These are phyloP conservation scores for Vitis riparia DNA, from an alignment of 164 flowering plant genomes.

Conservation along the genomic window DNA sequence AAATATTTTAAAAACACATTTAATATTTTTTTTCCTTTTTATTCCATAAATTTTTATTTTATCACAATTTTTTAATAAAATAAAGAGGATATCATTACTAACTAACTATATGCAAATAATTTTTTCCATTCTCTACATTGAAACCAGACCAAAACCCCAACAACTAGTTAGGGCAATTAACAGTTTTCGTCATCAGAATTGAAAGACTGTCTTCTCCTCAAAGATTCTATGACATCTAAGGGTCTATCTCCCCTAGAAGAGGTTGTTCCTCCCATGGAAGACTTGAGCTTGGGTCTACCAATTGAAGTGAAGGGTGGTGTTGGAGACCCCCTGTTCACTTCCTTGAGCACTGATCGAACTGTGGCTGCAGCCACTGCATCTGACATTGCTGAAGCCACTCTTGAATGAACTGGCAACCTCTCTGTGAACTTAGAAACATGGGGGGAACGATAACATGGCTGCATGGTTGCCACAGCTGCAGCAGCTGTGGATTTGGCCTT, in stretches of 20 bases:
- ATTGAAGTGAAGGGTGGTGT: constrained; percentile 66
- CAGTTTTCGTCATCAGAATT: constrained; percentile 67
- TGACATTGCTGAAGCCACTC: constrained; percentile 70
- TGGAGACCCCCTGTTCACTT: constrained; percentile 43
- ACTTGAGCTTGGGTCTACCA: constrained; percentile 70
- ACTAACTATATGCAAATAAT: too few relatives aligned
- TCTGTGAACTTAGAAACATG: constrained; percentile 17
- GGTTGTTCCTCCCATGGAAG: constrained; percentile 23
- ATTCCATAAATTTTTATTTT: too few relatives aligned
- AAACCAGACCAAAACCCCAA: too few relatives aligned
- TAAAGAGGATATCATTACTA: too few relatives aligned
- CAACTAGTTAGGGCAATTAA: not conserved
- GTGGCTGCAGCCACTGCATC: constrained; percentile 68
- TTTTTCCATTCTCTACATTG: too few relatives aligned
- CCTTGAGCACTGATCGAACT: constrained; percentile 73
- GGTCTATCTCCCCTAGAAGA: constrained; percentile 25
- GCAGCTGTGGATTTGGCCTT: constrained; percentile 55
- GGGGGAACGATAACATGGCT: constrained; percentile 34
- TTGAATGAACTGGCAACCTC: constrained; percentile 35
- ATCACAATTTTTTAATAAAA: too few relatives aligned
- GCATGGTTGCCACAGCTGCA: constrained; percentile 47
- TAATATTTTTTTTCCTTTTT: too few relatives aligned
- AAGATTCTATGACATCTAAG: constrained; percentile 60
- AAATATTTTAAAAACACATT: too few relatives aligned
- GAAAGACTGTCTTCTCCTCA: constrained; percentile 74